Evolutionary conservation across 345 rosid species (phyloP).

Genomic region (Lumnitzera littorea): DNA sequence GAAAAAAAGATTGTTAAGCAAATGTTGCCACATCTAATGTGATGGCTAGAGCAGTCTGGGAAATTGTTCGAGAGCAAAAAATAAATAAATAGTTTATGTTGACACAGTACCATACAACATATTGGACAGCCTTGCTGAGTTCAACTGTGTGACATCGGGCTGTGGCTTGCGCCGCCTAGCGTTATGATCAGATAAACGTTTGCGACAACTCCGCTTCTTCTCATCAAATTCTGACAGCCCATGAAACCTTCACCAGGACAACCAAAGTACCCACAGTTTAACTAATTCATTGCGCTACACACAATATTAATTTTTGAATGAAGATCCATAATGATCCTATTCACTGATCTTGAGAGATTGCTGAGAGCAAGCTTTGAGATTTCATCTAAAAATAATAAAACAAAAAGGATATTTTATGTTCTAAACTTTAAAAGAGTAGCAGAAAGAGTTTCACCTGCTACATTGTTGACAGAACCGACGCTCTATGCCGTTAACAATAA

Average conservation of each 20-base stretch:
- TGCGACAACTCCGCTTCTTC: slow-evolving; percentile 88
- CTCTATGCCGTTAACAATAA: slow-evolving; percentile 66
- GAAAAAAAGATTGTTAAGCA: too few relatives aligned
- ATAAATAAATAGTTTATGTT: neutral
- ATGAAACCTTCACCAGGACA: slow-evolving; percentile 59
- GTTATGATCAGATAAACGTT: slow-evolving; percentile 90
- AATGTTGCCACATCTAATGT: neutral
- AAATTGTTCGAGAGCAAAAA: neutral
- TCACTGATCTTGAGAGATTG: too few relatives aligned
- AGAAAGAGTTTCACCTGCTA: slow-evolving; percentile 53
- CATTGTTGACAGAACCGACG: slow-evolving; percentile 98
- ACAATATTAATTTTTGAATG: too few relatives aligned
- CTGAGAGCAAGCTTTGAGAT: too few relatives aligned
- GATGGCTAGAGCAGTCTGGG: neutral
- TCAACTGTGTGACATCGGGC: slow-evolving; percentile 42
- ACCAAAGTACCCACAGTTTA: slow-evolving; percentile 3
- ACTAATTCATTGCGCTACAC: neutral
- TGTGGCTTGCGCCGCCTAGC: slow-evolving; percentile 95
- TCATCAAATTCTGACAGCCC: slow-evolving; percentile 82
- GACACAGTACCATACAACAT: slow-evolving; percentile 38
- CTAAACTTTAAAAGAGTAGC: neutral
- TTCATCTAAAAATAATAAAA: neutral
- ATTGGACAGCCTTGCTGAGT: slow-evolving; percentile 38
- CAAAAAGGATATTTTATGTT: neutral
- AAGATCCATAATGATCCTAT: too few relatives aligned